Base-by-base conservation (phyloP, 805 yeast species). In the Ogataea neopini region DNA sequence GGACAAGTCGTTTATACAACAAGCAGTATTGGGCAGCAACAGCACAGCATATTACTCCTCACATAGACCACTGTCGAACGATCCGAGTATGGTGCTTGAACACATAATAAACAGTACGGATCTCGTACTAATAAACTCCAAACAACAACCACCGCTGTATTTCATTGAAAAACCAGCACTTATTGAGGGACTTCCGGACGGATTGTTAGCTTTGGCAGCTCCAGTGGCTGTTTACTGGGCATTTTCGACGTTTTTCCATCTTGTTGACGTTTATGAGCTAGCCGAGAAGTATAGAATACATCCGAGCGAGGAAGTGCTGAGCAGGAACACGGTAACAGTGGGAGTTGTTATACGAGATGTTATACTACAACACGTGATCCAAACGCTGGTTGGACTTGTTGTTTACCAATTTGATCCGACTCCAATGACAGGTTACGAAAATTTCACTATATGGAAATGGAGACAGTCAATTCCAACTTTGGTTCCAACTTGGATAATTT, bases 191-290 rank as follows among this genome's bases (percentile, higher is more conserved):
- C 65, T 87, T 40, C 79, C 87, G 9, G 97, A 91, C 67, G 86
- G 84, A 36, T 63, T 81, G 14, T 62, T 89, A 43, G 87, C 97
- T 1, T 67, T 91, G 37, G 68, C 80, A 2, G 74, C 83, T 1
- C 98, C 99, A 1, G 77, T 94, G 3, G 72, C 82, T 2, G 90
- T 84, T 2, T 94, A 94, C 66, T 94, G 98, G 98, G 48, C 69
- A 1, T 81, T 83, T 58, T 86, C 96, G 3, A 60, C 78, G 22
- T 67, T 87, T 52, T 94, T 87, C 76, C 89, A 85, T 62, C 50
- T 85, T 7, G 69, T 91, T 43, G 98, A 94, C 65, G 76, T 76
- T 36, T 80, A 76, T 56, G 79, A 88, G 61, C 70, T 89, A 53
- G 88, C 91, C 37, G 96, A 88, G 60, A 72, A 77, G 62, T 89